Evolutionary conservation across 2,329 filamentous ascomycete species (phyloP).

Genomic region (Aureobasidium musti): DNA sequence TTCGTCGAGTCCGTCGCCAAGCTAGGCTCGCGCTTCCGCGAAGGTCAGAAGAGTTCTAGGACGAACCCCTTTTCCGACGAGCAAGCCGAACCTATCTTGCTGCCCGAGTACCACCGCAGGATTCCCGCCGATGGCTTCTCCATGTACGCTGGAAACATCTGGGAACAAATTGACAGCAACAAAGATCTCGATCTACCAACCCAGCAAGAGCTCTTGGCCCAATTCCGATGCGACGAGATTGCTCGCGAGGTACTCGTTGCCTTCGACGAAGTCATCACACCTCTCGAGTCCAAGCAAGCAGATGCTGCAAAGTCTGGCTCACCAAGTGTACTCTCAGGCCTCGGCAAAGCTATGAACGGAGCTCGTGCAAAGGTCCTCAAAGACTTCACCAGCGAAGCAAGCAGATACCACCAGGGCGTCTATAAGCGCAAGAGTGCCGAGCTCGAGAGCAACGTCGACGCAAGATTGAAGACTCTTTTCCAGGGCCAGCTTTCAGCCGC

Average conservation of each 20-base stretch:
- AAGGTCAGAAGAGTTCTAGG: conserved; percentile 53
- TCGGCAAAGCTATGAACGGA: conserved; percentile 71
- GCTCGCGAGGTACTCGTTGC: conserved; percentile 79
- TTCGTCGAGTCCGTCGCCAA: conserved; percentile 79
- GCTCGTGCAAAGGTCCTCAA: conserved; percentile 73
- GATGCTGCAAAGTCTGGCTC: conserved; percentile 73
- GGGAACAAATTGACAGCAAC: conserved; percentile 99
- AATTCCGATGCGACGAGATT: conserved; percentile 98
- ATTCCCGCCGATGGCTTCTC: conserved; percentile 98
- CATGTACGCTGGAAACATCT: conserved; percentile 87
- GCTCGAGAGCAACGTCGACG: conserved; percentile 81
- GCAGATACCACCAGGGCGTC: conserved; percentile 94
- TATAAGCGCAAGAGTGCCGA: conserved; percentile 84
- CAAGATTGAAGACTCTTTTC: conserved; percentile 84
- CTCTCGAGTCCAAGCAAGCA: conserved; percentile 83
- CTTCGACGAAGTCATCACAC: conserved; percentile 79
- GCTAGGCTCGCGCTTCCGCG: conserved; percentile 77
- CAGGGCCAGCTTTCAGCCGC: conserved; percentile 83
- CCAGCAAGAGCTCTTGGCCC: conserved; percentile 92
- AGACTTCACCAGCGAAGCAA: conserved; percentile 86
- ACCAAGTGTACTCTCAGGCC: conserved; percentile 68
- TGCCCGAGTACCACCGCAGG: conserved; percentile 91
- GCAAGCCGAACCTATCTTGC: conserved; percentile 75
- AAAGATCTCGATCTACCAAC: conserved; percentile 96
- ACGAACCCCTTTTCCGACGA: conserved; percentile 71